Evolutionary conservation across 202 grass and related monocot genomes (phyloP).

Genomic region (Alloteropsis angusta): DNA sequence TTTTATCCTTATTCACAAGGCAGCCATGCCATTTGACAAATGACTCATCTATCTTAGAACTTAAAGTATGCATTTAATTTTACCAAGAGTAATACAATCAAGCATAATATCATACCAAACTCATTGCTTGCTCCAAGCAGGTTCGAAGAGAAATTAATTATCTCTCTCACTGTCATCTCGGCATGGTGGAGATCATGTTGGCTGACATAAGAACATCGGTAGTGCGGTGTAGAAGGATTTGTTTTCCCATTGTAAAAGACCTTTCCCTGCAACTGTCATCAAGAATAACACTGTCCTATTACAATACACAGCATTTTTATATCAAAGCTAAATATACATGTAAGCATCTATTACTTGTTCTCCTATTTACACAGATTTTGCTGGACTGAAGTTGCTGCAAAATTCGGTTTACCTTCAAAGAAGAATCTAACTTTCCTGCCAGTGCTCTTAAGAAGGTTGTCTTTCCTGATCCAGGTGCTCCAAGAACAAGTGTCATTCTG

Average conservation of each 20-base stretch:
- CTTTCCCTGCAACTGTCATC: conserved; percentile 50
- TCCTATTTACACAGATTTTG: not conserved
- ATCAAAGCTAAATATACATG: not conserved
- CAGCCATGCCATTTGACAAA: not conserved
- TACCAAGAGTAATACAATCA: not conserved
- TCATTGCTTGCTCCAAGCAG: conserved; percentile 59
- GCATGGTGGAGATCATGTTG: conserved; percentile 80
- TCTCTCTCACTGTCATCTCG: conserved; percentile 90
- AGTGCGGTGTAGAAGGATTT: conserved; percentile 35
- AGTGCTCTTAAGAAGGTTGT: conserved; percentile 53
- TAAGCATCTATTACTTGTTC: not conserved
- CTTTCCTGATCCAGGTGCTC: conserved; percentile 67
- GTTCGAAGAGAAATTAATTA: conserved; percentile 63
- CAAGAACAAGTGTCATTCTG: conserved; percentile 79
- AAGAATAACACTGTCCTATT: not conserved
- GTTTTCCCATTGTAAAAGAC: conserved; percentile 64
- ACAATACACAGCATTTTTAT: not conserved
- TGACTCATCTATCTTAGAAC: not conserved
- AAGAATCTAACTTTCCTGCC: conserved; percentile 47
- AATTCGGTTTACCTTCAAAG: conserved; percentile 31
- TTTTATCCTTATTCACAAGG: no score
- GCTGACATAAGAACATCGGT: conserved; percentile 68
- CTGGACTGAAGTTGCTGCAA: not conserved
- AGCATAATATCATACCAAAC: conserved; percentile 38
- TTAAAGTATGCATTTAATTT: not conserved